Conservation (phyloP, 2,329 filamentous ascomycete genomes). For the Trichoderma atrobrunneum region DNA sequence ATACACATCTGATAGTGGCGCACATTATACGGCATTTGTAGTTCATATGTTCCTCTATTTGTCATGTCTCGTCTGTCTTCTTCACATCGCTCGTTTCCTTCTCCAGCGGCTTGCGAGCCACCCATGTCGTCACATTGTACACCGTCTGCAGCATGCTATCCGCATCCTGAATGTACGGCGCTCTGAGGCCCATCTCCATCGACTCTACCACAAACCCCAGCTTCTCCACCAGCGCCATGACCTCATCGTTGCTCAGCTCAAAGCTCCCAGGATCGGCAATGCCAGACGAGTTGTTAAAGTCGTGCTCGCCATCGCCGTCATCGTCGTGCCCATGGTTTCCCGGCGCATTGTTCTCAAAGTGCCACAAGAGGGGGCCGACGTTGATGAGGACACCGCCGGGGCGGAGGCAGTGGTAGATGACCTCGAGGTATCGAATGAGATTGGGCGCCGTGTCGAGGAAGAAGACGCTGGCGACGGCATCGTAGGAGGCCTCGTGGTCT, state of each 20-base stretch:
- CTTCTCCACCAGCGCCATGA: conserved; percentile 68
- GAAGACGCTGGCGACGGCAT: conserved; percentile 86
- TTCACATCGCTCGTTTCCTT: background rate
- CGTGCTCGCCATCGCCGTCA: conserved; percentile 50
- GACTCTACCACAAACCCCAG: conserved; percentile 75
- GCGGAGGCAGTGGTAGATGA: conserved; percentile 73
- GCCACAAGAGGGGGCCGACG: conserved; percentile 88
- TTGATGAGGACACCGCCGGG: conserved; percentile 83
- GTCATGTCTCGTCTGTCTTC: background rate
- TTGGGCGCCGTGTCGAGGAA: conserved; percentile 98
- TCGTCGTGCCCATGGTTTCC: conserved; percentile 54
- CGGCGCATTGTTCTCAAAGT: conserved; percentile 76
- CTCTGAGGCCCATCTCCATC: conserved; percentile 57
- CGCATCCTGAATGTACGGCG: conserved; percentile 84
- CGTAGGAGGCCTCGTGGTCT: conserved; percentile 61
- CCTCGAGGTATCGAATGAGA: conserved; percentile 82
- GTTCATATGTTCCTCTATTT: background rate
- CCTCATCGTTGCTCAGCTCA: conserved; percentile 86
- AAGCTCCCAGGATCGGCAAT: conserved; percentile 89
- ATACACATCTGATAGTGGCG: no score
- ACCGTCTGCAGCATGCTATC: conserved; percentile 82
- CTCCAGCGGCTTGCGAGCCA: conserved; percentile 65
- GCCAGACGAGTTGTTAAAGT: conserved; percentile 54
- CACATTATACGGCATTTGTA: background rate
- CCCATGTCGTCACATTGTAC: conserved; percentile 81